Base-by-base conservation (phyloP, 257 asterid genomes). In the Solanum sparsipilum region DNA sequence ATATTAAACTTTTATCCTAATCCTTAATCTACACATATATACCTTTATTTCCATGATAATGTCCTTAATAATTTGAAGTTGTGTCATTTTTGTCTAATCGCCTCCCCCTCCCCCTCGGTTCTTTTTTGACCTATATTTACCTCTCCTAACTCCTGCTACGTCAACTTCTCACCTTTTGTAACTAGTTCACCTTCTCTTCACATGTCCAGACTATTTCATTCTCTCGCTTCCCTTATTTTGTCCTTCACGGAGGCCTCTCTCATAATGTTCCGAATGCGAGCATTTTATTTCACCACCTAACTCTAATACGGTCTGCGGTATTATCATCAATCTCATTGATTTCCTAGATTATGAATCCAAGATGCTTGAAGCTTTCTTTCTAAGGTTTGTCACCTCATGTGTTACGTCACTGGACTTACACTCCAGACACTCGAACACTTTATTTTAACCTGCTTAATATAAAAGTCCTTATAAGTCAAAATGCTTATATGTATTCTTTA, bases 381-480 rank as follows among this genome's bases (percentile, higher is more conserved):
- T 23, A 23, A n/a, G 16, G 20, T 25, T 2, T 25, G 32, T 5
- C 18, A 25, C 32, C 3, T 25, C 8, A 65, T 65, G 20, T 25
- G 4, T 65, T 25, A 25, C 8, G 4, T 65, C 32, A 5, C 16
- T 11, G 2, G 13, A 12, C 9, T 65, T 65, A 6, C 18, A 65
- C 34, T 25, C 1, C 8, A 25, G 1, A 2, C 15, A 65, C 16
- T 65, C 18, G 0, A 0, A 18, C 65, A 9, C 5, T 20, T 20
- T n/a, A 0, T 25, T 67, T 12, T 27, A n/a, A 4, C 15, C 29
- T n/a, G 15, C 29, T 63, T 63, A n/a, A n/a, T n/a, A 29, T 25
- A 13, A 12, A 67, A 67, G 2, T 12, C 15, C 9, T 67, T 67
- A 12, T 12, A 67, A 67, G 4, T 67, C 5, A 25, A 63, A 25